These are phyloP conservation scores for Tripterygium wilfordii DNA, from an alignment of 177 flowering plant genomes.

Conservation along the genomic window DNA sequence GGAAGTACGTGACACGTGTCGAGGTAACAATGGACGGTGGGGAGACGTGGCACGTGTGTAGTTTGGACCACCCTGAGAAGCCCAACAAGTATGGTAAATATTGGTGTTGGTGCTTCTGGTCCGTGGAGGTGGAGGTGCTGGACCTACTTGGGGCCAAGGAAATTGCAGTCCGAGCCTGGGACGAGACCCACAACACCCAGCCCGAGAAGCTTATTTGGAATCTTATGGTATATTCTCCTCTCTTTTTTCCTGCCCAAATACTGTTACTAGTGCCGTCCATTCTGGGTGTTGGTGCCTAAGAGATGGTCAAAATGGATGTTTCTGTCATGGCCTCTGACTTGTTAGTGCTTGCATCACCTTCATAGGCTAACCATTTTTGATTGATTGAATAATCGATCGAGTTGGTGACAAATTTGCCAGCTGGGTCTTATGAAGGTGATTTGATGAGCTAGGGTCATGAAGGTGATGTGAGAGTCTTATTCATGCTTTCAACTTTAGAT, in stretches of 20 bases:
- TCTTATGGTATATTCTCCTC: slow-evolving; percentile 52
- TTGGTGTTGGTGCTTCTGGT: slow-evolving; percentile 99
- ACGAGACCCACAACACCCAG: slow-evolving; percentile 89
- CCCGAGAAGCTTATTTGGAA: slow-evolving; percentile 98
- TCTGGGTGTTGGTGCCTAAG: too few species aligned
- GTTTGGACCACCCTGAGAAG: slow-evolving; percentile 70
- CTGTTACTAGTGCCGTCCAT: not conserved
- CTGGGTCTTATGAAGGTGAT: too few species aligned
- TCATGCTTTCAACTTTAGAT: too few species aligned
- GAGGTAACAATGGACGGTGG: slow-evolving; percentile 96
- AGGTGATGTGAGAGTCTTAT: too few species aligned
- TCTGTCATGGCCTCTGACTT: too few species aligned
- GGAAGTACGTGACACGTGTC: slow-evolving; percentile 89
- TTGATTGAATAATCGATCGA: too few species aligned
- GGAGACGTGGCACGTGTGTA: slow-evolving; percentile 74
- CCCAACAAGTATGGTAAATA: slow-evolving; percentile 78
- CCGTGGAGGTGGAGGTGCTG: slow-evolving; percentile 77
- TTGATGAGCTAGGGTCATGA: too few species aligned
- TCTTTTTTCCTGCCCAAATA: not conserved
- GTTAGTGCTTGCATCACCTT: too few species aligned
- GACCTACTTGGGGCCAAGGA: slow-evolving; percentile 77
- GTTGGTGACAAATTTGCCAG: too few species aligned
- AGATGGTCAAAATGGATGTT: too few species aligned
- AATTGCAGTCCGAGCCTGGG: slow-evolving; percentile 95
- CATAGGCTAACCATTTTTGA: too few species aligned